Evolutionary conservation across 495 filamentous ascomycete genomes (phyloP).

Genomic region (Cladorrhinum samala): DNA sequence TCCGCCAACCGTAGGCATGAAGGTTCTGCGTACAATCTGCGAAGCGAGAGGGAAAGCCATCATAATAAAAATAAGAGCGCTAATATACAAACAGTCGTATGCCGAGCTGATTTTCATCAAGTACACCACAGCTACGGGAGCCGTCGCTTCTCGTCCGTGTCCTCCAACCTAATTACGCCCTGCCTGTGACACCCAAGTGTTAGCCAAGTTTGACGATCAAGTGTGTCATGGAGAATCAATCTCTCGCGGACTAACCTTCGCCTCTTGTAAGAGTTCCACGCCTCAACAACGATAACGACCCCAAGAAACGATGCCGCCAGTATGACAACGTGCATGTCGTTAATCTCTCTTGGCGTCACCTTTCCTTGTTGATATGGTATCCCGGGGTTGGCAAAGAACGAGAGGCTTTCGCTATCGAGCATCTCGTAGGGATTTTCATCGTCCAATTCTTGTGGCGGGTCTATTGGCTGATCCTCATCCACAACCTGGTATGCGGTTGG

Average conservation of each 20-base stretch:
- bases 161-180: slow-evolving; percentile 22
- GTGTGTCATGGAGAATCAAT: neutral
- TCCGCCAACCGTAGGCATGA: too few species aligned
- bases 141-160: slow-evolving; percentile 1
- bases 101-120: too few species aligned
- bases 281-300: slow-evolving; percentile 31
- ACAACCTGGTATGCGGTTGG: neutral
- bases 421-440: slow-evolving; percentile 7
- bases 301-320: slow-evolving; percentile 29
- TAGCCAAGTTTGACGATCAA: neutral
- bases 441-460: neutral
- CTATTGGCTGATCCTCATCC: neutral
- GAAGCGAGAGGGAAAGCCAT: too few species aligned
- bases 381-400: neutral
- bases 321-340: slow-evolving; percentile 34
- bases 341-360: slow-evolving; percentile 25
- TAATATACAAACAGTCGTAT: neutral
- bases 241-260: neutral
- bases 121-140: neutral
- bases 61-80: too few species aligned
- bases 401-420: slow-evolving; percentile 8
- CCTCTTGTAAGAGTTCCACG: slow-evolving; percentile 17
- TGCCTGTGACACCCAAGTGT: neutral
- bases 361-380: slow-evolving; percentile 10
- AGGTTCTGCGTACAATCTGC: too few species aligned